Base-by-base conservation (phyloP, 1,284 basidiomycete species). In the Lentinula novae-zelandiae region DNA sequence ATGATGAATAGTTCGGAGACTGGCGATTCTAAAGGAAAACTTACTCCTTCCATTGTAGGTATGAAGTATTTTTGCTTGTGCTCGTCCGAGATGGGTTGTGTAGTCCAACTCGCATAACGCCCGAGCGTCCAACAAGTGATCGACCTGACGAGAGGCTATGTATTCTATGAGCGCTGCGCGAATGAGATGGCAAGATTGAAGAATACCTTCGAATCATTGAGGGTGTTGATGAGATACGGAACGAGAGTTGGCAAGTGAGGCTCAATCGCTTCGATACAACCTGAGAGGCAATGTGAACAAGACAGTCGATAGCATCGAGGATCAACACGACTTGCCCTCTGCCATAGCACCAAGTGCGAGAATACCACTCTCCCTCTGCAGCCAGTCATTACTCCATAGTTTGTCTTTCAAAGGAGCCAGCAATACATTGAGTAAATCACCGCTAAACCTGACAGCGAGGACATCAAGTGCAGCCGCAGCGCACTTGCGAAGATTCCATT, bases 71-170 rank as follows among this genome's bases (percentile, higher is more conserved):
- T 83, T 63, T 84, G 88, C 77, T 90, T 92, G 76, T 98, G 95
- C 66, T 96, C 94, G 64, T 87, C 89, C 34, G 83, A 90, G 64
- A 83, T 81, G 31, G 89, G 86, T 66, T 92, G 89, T 8, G 91
- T 92, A 66, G 92, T 94, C 97, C 97, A 99, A 70, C 90, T 93
- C 40, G 96, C 95, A 75, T 99, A 99, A 54, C 97, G 89, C n/a
- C 96, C 96, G 13, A 99, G 82, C 0, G 96, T 98, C 97, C 97
- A 99, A 74, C 97, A 99, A 15, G 96, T 95, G 73, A 99, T 99
- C 12, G 96, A 98, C 58, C 97, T 90, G 6, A 99, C 94, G 36
- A 99, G 86, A 38, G 97, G 96, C 91, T 95, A 69, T 7, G 61
- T 50, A n/a, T 46, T 38, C 8, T 46, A 31, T 34, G 22, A 64